Base-by-base conservation (phyloP, 345 rosid species). In the rapeseed (Brassica napus) region DNA sequence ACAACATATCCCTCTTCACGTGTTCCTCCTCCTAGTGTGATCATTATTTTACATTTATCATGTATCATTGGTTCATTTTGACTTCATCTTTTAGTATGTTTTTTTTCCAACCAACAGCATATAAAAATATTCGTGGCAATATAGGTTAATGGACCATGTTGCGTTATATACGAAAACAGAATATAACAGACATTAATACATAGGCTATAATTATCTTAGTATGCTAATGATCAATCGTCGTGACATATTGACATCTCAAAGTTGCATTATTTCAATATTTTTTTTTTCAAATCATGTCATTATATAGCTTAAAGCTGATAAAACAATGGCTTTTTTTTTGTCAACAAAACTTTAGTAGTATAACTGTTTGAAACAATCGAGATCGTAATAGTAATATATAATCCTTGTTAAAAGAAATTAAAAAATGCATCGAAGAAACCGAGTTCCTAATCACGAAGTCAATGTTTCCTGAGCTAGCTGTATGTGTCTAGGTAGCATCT, bases 1-100 rank as follows among this genome's bases (percentile, higher is more conserved):
- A 75, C 79, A 75, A 69, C 76, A 39, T 62, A 8, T 71, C 54
- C 71, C 52, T 44, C 52, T 57, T 65, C 78, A 74, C 68, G 79
- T 74, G 71, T 35, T 72, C 30, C 30, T 26, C 30, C 30, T 26
- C 30, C 30, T 0, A 26, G 30, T 26, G 18, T 35, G 23, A 30
- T 61, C 55, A 47, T 6, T 70, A 70, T 49, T 49, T 62, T 34
- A 59, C 54, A 32, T 18, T 47, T 1, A 15, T 37, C 61, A 2
- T 61, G 23, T 69, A 42, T 42, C 49, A 10, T 77, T 8, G 18
- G 44, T 69, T 77, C 55, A 31, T 69, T 61, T 69, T 62, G n/a
- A 76, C 79, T 60, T 69, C 54, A 18, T 31, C 32, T 44, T 59
- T 60, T 5, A 18, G 2, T 57, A 23, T 3, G 52, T n/a, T 12